These are phyloP conservation scores for Ophiosphaerella korrae DNA, from an alignment of 2,329 filamentous ascomycete genomes.

Conservation along the genomic window DNA sequence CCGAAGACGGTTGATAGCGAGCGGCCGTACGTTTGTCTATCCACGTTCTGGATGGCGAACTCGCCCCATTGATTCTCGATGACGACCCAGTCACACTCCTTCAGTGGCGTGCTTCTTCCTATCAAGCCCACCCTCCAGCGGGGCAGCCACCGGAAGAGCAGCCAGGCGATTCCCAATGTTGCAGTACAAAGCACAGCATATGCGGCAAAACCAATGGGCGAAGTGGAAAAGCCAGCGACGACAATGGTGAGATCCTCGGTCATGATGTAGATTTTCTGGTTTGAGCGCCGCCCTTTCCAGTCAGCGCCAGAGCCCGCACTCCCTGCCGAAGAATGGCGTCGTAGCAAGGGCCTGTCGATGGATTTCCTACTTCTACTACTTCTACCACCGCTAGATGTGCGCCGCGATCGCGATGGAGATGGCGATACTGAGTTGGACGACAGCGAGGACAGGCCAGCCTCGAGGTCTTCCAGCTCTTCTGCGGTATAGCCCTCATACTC, in stretches of 20 bases:
- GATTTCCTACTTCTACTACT: slow-evolving; percentile 58
- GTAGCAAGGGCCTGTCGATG: slow-evolving; percentile 65
- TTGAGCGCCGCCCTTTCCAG: slow-evolving; percentile 65
- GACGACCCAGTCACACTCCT: slow-evolving; percentile 86
- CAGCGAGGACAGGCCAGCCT: slow-evolving; percentile 35
- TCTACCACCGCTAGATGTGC: slow-evolving; percentile 65
- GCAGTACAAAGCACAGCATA: slow-evolving; percentile 74
- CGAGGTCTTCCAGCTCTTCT: slow-evolving; percentile 58
- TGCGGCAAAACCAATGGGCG: slow-evolving; percentile 66
- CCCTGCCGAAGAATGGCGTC: slow-evolving; percentile 71
- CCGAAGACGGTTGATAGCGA: slow-evolving; percentile 74
- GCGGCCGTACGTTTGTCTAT: slow-evolving; percentile 62
- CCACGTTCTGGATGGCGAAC: slow-evolving; percentile 76
- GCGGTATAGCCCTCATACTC: slow-evolving; percentile 43
- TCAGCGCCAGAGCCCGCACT: slow-evolving; percentile 69
- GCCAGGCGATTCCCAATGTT: slow-evolving; percentile 78
- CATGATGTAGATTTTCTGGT: slow-evolving; percentile 89
- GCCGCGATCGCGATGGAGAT: slow-evolving; percentile 56
- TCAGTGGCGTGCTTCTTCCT: slow-evolving; percentile 70
- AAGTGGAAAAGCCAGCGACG: slow-evolving; percentile 88
- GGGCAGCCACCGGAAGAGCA: slow-evolving; percentile 88
- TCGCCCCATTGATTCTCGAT: slow-evolving; percentile 98
- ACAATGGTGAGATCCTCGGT: slow-evolving; percentile 95
- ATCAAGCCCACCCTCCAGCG: slow-evolving; percentile 80
- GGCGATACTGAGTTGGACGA: slow-evolving; percentile 19